phyloP scores from a whole-genome alignment of 2,329 filamentous ascomycete species.

The Venturia nashicola region DNA sequence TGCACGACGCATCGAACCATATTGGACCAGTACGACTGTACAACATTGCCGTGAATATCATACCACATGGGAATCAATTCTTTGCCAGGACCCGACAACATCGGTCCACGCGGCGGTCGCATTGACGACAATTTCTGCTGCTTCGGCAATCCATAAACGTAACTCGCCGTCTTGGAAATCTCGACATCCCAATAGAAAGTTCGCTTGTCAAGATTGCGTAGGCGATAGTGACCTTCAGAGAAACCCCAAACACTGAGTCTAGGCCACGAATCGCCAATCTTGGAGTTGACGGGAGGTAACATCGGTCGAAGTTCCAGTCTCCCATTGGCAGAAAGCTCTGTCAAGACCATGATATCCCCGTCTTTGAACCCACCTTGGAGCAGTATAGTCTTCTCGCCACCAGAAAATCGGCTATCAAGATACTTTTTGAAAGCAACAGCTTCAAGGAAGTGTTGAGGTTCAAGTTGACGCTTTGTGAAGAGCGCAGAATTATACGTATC shows the following conservation, averaged over 20 bases:
- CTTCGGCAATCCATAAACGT: conserved; percentile 28
- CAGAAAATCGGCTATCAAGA: conserved; percentile 27
- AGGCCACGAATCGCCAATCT: conserved; percentile 25
- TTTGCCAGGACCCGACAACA: conserved; percentile 12
- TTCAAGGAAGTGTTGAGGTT: conserved; percentile 20
- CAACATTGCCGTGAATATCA: conserved; percentile 32
- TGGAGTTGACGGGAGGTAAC: conserved; percentile 8
- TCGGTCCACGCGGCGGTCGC: neutral
- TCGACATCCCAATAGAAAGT: conserved; percentile 31
- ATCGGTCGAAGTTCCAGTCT: conserved; percentile 16
- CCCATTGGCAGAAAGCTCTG: conserved; percentile 28
- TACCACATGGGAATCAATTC: conserved; percentile 29
- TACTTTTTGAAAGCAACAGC: conserved; percentile 30
- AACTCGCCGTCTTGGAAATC: conserved; percentile 22
- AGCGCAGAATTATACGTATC: conserved; percentile 16
- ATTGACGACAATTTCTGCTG: conserved; percentile 4
- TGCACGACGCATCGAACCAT: conserved; percentile 29
- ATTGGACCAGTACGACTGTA: conserved; percentile 28
- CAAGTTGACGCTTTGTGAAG: conserved; percentile 2
- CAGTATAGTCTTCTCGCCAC: conserved; percentile 21
- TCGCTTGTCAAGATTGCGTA: conserved; percentile 32
- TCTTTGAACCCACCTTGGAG: conserved; percentile 23
- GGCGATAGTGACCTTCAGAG: conserved; percentile 33
- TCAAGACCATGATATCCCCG: conserved; percentile 30
- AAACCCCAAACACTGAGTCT: conserved; percentile 34